These are phyloP conservation scores for Pilatotrama ljubarskyi DNA, from an alignment of 768 basidiomycete genomes.

Conservation along the genomic window DNA sequence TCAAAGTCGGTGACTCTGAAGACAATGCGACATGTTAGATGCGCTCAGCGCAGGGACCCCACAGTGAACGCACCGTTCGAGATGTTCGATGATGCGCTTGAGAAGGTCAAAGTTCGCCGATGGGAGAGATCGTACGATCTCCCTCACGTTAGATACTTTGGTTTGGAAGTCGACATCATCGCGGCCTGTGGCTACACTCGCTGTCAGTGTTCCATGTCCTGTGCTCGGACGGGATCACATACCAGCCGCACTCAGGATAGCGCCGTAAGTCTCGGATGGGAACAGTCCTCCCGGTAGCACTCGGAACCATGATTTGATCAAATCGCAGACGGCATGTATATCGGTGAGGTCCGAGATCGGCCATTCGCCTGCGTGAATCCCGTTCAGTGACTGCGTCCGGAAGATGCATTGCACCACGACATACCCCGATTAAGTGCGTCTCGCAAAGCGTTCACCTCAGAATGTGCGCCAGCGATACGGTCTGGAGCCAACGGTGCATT, in stretches of 20 bases:
- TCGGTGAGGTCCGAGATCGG: constrained; percentile 64
- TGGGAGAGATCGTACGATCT: constrained; percentile 69
- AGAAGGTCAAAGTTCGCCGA: constrained; percentile 77
- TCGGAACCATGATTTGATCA: constrained; percentile 86
- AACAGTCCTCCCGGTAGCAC: constrained; percentile 79
- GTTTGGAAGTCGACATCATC: constrained; percentile 69
- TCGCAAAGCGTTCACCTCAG: constrained; percentile 66
- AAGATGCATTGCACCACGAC: constrained; percentile 3
- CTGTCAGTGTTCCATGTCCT: background rate
- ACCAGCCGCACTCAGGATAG: constrained; percentile 75
- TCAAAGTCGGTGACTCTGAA: constrained; percentile 83
- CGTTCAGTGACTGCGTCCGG: background rate
- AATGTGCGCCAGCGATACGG: constrained; percentile 77
- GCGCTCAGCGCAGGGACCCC: too few species aligned
- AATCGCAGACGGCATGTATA: constrained; percentile 80
- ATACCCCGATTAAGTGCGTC: constrained; percentile 75
- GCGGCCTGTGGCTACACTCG: background rate
- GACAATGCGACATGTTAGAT: background rate
- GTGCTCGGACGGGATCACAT: constrained; percentile 1
- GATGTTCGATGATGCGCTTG: constrained; percentile 75
- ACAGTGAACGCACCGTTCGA: constrained; percentile 58
- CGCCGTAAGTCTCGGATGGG: constrained; percentile 64
- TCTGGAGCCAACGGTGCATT: constrained; percentile 42
- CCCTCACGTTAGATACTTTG: constrained; percentile 62
- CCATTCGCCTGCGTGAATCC: constrained; percentile 47